Evolutionary conservation across 2,329 filamentous ascomycete genomes (phyloP).

Genomic region (Hysterium pulicare): DNA sequence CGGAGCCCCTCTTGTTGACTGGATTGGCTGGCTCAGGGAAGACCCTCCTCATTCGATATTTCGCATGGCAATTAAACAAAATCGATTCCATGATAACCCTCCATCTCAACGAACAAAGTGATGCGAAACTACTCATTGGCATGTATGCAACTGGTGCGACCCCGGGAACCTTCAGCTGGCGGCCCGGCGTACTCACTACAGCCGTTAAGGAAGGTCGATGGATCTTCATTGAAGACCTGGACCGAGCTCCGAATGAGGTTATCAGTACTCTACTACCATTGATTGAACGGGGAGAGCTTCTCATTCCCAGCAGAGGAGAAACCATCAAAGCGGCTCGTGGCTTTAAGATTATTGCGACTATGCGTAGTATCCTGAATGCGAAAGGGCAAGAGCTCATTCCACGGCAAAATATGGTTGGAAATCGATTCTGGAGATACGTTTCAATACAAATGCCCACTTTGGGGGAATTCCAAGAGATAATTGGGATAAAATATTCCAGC

Average conservation of each 20-base stretch:
- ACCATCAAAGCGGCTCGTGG: conserved; percentile 76
- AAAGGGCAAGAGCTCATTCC: conserved; percentile 70
- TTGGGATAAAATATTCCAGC: conserved; percentile 66
- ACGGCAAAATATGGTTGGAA: conserved; percentile 68
- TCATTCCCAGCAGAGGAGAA: conserved; percentile 87
- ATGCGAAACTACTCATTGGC: conserved; percentile 92
- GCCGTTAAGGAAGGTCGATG: conserved; percentile 92
- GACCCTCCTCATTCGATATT: conserved; percentile 78
- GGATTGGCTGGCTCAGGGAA: conserved; percentile 87
- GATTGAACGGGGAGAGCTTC: conserved; percentile 85
- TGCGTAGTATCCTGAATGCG: conserved; percentile 66
- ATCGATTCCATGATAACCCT: conserved; percentile 83
- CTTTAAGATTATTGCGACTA: conserved; percentile 89
- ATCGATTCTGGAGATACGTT: conserved; percentile 82
- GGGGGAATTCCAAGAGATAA: conserved; percentile 70
- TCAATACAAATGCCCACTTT: conserved; percentile 63
- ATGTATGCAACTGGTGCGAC: conserved; percentile 87
- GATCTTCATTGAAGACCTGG: conserved; percentile 96
- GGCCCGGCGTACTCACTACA: conserved; percentile 86
- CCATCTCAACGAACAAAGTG: conserved; percentile 96
- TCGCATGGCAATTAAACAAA: conserved; percentile 76
- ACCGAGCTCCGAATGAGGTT: conserved; percentile 90
- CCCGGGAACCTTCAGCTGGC: conserved; percentile 88
- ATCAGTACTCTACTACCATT: conserved; percentile 89
- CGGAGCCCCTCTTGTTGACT: conserved; percentile 73